phyloP scores from a whole-genome alignment of 768 basidiomycete species.

The Cytidiella melzeri region DNA sequence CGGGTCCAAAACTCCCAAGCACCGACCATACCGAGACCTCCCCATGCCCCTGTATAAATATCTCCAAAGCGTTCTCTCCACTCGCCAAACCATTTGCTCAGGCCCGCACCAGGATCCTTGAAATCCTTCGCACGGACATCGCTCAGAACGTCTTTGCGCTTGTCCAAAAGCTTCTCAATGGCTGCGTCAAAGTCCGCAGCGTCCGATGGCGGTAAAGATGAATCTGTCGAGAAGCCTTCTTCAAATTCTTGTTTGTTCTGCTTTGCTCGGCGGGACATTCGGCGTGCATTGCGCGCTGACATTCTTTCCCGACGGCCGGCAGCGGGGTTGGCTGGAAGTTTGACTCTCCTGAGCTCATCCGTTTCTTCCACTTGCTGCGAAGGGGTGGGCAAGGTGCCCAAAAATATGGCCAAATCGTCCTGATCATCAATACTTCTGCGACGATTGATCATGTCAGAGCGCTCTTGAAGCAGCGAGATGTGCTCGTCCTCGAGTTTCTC shows the following conservation, averaged over 20 bases:
- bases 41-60: slow-evolving; percentile 84
- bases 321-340: slow-evolving; percentile 41
- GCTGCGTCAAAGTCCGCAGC: slow-evolving; percentile 64
- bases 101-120: slow-evolving; percentile 66
- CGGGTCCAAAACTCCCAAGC: slow-evolving; percentile 97
- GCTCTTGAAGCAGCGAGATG: slow-evolving; percentile 66
- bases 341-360: slow-evolving; percentile 57
- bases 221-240: slow-evolving; percentile 88
- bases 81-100: slow-evolving; percentile 53
- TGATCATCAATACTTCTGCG: slow-evolving; percentile 73
- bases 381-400: slow-evolving; percentile 45
- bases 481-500: slow-evolving; percentile 77
- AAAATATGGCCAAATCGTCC: slow-evolving; percentile 70
- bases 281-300: slow-evolving; percentile 52
- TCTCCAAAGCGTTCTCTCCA: slow-evolving; percentile 80
- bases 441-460: slow-evolving; percentile 56
- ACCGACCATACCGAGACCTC: slow-evolving; percentile 78
- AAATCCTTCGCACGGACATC: slow-evolving; percentile 88
- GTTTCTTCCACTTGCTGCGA: slow-evolving; percentile 34
- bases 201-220: slow-evolving; percentile 61
- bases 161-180: slow-evolving; percentile 41
- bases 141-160: slow-evolving; percentile 54
- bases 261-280: slow-evolving; percentile 34
- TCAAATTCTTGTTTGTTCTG: slow-evolving; percentile 33
- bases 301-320: slow-evolving; percentile 48